Evolutionary conservation across 768 basidiomycete species (phyloP).

Genomic region (Jaapia argillacea): DNA sequence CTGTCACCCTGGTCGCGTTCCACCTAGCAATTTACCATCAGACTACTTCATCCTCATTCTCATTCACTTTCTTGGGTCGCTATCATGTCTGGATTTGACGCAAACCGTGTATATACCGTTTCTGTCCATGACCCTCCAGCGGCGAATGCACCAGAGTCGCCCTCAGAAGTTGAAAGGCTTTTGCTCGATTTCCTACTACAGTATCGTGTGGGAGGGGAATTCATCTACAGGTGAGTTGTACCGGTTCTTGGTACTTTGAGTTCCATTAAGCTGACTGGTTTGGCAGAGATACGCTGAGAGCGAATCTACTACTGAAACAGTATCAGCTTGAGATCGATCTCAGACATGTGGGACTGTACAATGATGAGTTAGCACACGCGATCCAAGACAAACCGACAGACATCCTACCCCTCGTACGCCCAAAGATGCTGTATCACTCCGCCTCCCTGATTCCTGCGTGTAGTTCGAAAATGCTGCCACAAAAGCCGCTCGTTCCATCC

Average conservation of each 20-base stretch:
- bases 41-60: too few species aligned
- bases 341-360: conserved; percentile 50
- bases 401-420: conserved; percentile 71
- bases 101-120: conserved; percentile 72
- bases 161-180: conserved; percentile 72
- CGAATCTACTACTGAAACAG: conserved; percentile 83
- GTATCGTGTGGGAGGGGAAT: conserved; percentile 84
- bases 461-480: conserved; percentile 92
- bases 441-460: not conserved
- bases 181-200: conserved; percentile 81
- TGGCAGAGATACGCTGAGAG: conserved; percentile 74
- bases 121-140: conserved; percentile 59
- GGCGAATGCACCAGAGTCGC: conserved; percentile 52
- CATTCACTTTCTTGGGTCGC: conserved; percentile 4
- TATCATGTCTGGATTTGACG: conserved; percentile 82
- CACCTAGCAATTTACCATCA: too few species aligned
- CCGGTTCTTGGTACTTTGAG: not conserved
- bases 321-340: conserved; percentile 53
- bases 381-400: conserved; percentile 88
- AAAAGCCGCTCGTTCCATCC: conserved; percentile 70
- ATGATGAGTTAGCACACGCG: conserved; percentile 87
- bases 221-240: conserved; percentile 70
- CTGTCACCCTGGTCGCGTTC: too few species aligned
- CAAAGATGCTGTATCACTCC: not conserved
- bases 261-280: not conserved